Base-by-base conservation (phyloP, 495 filamentous ascomycete species). In the Penicillium fimorum region DNA sequence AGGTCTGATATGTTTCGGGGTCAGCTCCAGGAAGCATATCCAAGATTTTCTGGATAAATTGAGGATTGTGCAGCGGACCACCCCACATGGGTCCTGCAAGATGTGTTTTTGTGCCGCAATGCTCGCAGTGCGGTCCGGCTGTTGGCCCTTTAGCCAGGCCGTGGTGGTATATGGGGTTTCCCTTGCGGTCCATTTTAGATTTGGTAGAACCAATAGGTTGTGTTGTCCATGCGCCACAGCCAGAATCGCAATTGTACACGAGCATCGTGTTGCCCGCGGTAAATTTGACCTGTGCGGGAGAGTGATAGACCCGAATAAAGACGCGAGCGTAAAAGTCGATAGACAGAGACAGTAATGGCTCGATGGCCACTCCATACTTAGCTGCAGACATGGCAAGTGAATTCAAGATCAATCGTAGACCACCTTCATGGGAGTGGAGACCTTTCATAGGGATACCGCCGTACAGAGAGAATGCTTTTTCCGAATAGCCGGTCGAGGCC, bases 241-340 rank as follows among this genome's bases (percentile, higher is more conserved):
- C 94, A 3, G 76, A 65, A 64, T 96, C 91, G 64, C 94, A 99
- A 62, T 82, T 89, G 73, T 96, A 96, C 2, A 96, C 88, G 0
- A 95, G 48, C 91, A 99, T 96, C 0, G 88, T 95, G 65, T 91
- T 96, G 18, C 89, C 86, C 3, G 89, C 87, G 13, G 89, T 79
- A 53, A 92, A 90, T 65, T 99, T 99, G 51, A 97, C 92, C 53
- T 90, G 84, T 0, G 83, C 84, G 0, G 91, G 86, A 2, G 88
- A 90, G 45, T 82, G 88, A 53, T 82, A 78, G 30, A 99, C 77
- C 1, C 90, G 86, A 53, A 99, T 86, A 66, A 97, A 99, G 1
- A 96, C 76, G 43, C 95, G 83, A n/a, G 83, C 81, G 67, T 99
- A 99, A 68, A 90, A 99, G 69, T 99, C 94, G 52, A 97, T 94